phyloP scores from a whole-genome alignment of 495 filamentous ascomycete species.

The Lasiosphaeria hispida region DNA sequence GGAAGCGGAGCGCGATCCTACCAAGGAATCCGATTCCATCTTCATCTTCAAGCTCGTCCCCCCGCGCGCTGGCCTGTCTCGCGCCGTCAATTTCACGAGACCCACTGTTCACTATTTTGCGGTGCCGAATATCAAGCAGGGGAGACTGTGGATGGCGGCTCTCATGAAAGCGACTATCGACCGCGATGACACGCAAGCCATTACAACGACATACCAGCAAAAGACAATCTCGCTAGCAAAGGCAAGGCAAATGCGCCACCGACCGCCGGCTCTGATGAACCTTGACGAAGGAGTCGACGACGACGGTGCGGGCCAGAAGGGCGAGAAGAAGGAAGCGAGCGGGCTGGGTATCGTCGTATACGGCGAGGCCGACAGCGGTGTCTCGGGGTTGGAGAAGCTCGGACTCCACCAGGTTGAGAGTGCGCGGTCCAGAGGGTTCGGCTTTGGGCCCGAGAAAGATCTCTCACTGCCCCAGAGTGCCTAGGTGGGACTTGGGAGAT shows the following conservation, averaged over 20 bases:
- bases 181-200: conserved; percentile 72
- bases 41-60: conserved; percentile 99
- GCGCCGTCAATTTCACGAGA: conserved; percentile 94
- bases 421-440: conserved; percentile 30
- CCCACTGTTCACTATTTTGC: conserved; percentile 97
- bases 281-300: conserved; percentile 55
- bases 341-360: conserved; percentile 48
- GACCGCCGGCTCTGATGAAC: conserved; percentile 83
- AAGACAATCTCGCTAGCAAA: conserved; percentile 88
- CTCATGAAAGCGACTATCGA: conserved; percentile 99
- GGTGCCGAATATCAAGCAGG: conserved; percentile 82
- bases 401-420: conserved; percentile 41
- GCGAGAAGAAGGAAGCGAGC: conserved; percentile 23
- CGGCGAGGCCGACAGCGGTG: conserved; percentile 50
- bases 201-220: conserved; percentile 90
- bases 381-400: conserved; percentile 47
- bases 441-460: conserved; percentile 34
- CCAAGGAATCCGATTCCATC: conserved; percentile 55
- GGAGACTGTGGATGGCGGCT: conserved; percentile 96
- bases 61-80: conserved; percentile 80
- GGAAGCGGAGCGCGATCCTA: conserved; percentile 40
- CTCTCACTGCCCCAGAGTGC: conserved; percentile 41
- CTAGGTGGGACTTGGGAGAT: conserved; percentile 23
- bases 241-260: conserved; percentile 75
- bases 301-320: conserved; percentile 19